phyloP scores from a whole-genome alignment of 768 basidiomycete species.

The Psilocybe cyanescens region DNA sequence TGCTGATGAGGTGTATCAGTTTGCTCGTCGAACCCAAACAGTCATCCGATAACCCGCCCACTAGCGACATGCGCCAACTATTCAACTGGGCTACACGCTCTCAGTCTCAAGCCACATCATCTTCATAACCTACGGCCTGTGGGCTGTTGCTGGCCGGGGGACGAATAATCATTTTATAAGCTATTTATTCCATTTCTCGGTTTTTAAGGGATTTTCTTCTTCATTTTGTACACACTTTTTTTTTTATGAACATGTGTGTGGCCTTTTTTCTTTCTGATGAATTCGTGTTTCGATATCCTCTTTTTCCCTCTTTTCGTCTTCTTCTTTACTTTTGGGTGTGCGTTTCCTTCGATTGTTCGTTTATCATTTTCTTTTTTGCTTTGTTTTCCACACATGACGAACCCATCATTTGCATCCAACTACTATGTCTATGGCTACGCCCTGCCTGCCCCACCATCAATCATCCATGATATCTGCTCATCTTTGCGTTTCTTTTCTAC shows the following conservation, averaged over 20 bases:
- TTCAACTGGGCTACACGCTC: conserved; percentile 81
- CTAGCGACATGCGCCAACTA: conserved; percentile 74
- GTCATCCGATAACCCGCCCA: conserved; percentile 67
- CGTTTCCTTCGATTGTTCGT: not conserved
- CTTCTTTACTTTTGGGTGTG: conserved; percentile 22
- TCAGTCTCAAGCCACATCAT: conserved; percentile 37
- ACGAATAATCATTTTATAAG: conserved; percentile 18
- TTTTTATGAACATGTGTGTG: conserved; percentile 7
- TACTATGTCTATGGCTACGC: too few relatives aligned
- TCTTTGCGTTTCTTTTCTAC: conserved; percentile 8
- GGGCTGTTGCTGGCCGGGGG: not conserved
- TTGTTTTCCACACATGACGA: conserved; percentile 15
- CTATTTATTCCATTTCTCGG: conserved; percentile 34
- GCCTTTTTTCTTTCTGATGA: not conserved
- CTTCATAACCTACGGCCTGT: conserved; percentile 22
- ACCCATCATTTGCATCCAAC: not conserved
- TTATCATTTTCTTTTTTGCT: conserved; percentile 1
- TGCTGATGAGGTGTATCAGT: conserved; percentile 38
- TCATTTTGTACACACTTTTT: conserved; percentile 11
- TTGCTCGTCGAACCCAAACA: conserved; percentile 85
- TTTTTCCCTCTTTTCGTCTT: conserved; percentile 21
- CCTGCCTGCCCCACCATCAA: not conserved
- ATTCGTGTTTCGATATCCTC: conserved; percentile 11
- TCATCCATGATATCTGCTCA: conserved; percentile 15
- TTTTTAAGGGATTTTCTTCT: conserved; percentile 8